A percentile compares a stretch with the other conserved stretches of the same genome.
phyloP scores from a whole-genome alignment of 31 red algal species.

The Porphyra umbilicalis region DNA sequence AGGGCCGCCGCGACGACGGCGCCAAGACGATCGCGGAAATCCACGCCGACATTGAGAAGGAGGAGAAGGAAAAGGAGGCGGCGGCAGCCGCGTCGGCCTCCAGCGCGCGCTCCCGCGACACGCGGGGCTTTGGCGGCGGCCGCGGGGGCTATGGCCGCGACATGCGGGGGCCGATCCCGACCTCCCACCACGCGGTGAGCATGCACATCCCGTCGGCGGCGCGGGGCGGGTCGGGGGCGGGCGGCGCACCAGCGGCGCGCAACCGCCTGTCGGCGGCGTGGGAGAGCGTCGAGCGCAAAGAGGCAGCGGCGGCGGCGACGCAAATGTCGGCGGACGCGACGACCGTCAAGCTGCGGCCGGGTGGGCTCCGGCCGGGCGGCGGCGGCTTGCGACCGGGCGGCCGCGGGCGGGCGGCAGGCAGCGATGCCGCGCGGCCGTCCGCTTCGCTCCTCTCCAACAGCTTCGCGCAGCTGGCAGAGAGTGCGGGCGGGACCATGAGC shows the following conservation, averaged over 20 bases:
- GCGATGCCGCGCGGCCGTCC: neutral
- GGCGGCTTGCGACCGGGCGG: neutral
- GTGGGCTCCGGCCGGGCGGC: neutral
- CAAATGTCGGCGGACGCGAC: neutral
- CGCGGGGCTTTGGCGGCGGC: conserved; percentile 42
- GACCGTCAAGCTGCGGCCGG: neutral
- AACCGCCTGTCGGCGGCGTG: conserved; percentile 14
- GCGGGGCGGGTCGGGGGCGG: conserved; percentile 5
- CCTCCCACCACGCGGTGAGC: conserved; percentile 5
- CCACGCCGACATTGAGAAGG: conserved; percentile 64
- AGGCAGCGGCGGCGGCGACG: neutral
- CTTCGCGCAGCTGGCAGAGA: neutral
- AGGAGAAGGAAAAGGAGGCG: conserved; percentile 68
- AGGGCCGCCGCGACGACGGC: conserved; percentile 63
- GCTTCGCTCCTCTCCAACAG: neutral
- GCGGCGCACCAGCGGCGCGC: neutral
- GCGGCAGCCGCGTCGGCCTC: conserved; percentile 24
- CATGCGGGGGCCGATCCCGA: conserved; percentile 9
- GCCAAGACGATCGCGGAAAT: conserved; percentile 96
- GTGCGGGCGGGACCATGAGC: neutral
- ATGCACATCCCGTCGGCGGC: conserved; percentile 29
- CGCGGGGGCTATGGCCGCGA: conserved; percentile 11
- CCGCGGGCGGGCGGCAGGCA: neutral
- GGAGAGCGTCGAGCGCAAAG: conserved; percentile 18
- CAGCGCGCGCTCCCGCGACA: neutral